These are phyloP conservation scores for Cenococcum geophilum DNA, from an alignment of 495 filamentous ascomycete species.

Conservation along the genomic window DNA sequence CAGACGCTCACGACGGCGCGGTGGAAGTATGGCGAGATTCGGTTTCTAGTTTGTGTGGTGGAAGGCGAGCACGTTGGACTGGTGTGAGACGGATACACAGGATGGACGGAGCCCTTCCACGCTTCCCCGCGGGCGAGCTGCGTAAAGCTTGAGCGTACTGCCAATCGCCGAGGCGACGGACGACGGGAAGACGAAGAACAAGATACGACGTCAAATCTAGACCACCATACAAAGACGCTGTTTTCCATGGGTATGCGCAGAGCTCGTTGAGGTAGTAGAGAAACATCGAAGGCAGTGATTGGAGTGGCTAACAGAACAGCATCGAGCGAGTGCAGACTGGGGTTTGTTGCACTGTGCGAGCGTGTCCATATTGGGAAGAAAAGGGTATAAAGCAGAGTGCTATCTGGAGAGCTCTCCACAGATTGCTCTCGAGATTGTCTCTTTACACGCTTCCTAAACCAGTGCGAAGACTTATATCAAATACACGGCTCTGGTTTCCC, in stretches of 20 bases:
- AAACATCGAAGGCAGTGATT: not conserved
- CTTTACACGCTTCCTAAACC: too few relatives aligned
- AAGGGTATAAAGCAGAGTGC: too few relatives aligned
- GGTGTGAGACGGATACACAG: not conserved
- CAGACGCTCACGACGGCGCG: not conserved
- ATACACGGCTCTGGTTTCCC: not conserved
- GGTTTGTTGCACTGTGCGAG: too few relatives aligned
- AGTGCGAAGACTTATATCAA: too few relatives aligned
- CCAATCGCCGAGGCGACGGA: not conserved
- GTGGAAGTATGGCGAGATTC: not conserved
- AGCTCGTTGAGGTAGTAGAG: not conserved
- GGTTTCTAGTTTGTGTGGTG: not conserved
- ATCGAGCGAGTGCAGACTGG: not conserved
- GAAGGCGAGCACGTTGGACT: not conserved
- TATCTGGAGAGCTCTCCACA: too few relatives aligned
- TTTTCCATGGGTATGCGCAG: not conserved
- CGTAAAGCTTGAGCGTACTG: not conserved
- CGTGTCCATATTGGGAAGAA: too few relatives aligned
- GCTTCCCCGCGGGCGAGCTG: conserved; percentile 7
- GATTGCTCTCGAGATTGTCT: too few relatives aligned
- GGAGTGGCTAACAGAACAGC: not conserved
- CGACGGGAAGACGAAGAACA: not conserved
- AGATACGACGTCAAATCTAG: not conserved
- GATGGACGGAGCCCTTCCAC: not conserved
- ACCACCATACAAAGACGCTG: not conserved